These are phyloP conservation scores for Telfairia occidentalis DNA, from an alignment of 331 rosid genomes.

Conservation along the genomic window DNA sequence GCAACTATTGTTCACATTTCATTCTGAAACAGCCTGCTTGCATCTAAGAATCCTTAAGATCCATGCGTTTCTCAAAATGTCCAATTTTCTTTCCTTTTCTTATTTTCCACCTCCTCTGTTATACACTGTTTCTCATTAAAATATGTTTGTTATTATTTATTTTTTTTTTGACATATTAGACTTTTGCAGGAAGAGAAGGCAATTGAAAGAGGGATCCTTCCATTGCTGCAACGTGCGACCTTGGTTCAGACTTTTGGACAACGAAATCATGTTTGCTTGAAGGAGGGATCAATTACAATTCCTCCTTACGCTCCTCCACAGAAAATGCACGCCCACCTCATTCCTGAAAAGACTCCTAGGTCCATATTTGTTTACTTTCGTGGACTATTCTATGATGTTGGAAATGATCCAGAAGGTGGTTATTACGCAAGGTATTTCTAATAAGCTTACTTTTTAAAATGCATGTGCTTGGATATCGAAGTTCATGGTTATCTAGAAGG, in stretches of 20 bases:
- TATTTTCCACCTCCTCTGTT: background rate
- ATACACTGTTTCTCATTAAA: background rate
- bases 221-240: constrained; percentile 57
- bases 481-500: background rate
- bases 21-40: background rate
- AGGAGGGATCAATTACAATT: constrained; percentile 65
- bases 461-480: background rate
- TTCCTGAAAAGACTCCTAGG: constrained; percentile 69
- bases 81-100: background rate
- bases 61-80: background rate
- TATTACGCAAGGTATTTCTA: constrained; percentile 69
- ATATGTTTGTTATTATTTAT: background rate
- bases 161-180: background rate
- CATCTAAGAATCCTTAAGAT: background rate
- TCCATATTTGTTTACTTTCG: constrained; percentile 80
- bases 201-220: constrained; percentile 79
- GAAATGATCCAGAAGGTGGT: constrained; percentile 93
- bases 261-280: constrained; percentile 78
- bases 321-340: constrained; percentile 77
- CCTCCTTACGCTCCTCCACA: constrained; percentile 92
- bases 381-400: constrained; percentile 77
- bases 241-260: constrained; percentile 89
- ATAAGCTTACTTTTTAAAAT: constrained; percentile 13
- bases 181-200: constrained; percentile 75
- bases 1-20: background rate